Evolutionary conservation across 2,329 filamentous ascomycete genomes (phyloP).

Genomic region (Verruconis gallopava): DNA sequence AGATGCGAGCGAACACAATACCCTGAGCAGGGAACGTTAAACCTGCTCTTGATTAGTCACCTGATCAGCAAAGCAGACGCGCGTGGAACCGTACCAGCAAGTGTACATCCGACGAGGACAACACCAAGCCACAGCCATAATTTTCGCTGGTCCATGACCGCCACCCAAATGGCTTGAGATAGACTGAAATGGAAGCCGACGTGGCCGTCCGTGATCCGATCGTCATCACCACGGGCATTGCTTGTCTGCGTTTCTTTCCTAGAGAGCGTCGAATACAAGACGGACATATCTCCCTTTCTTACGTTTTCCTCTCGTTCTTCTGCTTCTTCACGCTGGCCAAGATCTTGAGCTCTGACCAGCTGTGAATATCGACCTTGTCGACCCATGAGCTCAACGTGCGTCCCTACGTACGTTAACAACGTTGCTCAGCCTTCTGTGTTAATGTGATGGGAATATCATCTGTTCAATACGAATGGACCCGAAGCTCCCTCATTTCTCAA

Average conservation of each 20-base stretch:
- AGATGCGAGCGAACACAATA: constrained; percentile 47
- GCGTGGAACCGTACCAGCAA: no score
- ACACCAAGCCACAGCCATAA: neutral
- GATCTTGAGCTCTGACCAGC: constrained; percentile 23
- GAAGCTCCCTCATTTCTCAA: no score
- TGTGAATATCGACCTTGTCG: constrained; percentile 28
- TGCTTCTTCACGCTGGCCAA: constrained; percentile 13
- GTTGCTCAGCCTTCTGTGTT: constrained; percentile 22
- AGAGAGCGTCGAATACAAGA: neutral
- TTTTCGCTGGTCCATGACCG: neutral
- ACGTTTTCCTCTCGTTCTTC: neutral
- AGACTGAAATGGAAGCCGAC: neutral
- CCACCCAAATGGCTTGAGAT: neutral
- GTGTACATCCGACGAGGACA: neutral
- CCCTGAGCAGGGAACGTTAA: constrained; percentile 44
- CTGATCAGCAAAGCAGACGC: no score
- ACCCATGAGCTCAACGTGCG: constrained; percentile 21
- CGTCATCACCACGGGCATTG: neutral
- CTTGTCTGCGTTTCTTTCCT: neutral
- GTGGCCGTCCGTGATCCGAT: neutral
- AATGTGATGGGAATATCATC: no score
- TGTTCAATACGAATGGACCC: no score
- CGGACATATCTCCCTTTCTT: neutral
- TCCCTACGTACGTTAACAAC: no score
- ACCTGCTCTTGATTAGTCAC: constrained; percentile 33